Base-by-base conservation (phyloP, 306 rosid genomes). In the Pterocarpus macrocarpus region DNA sequence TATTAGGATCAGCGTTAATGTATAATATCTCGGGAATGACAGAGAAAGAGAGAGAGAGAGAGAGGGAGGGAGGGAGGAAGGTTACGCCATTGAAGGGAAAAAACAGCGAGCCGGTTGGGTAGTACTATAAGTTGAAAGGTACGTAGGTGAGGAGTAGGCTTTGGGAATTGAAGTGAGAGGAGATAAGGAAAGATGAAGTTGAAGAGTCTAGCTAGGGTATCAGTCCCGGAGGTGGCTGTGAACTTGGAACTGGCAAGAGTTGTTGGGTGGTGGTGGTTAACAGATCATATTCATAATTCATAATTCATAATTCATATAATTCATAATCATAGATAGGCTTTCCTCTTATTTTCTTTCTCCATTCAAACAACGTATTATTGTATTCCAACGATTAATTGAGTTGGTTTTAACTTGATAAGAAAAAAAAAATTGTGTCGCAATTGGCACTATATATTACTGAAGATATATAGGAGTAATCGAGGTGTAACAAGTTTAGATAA, bases 151-250 rank as follows among this genome's bases (percentile, higher is more conserved):
- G 53, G 2, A 11, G 53, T 47, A 91, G 89, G 95, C 94, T 85
- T 92, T 83, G 97, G 97, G 94, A 95, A 92, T 88, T 92, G 98
- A 88, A 87, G 88, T 84, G 75, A 69, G 74, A 52, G 62, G 36
- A 63, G 64, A 66, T 7, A 52, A 16, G 74, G 64, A 64, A 8
- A 8, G 75, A 85, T 77, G 84, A 71, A 78, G 78, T 80, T 69
- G 87, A 86, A 90, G 77, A 81, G 88, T 64, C 79, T 80, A 71
- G 49, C 33, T 44, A 65, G 69, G 53, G 47, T 80, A 34, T 34
- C 34, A 22, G 10, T 30, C 68, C 72, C 71, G 49, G 70, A 63
- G 65, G 79, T 57, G 76, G 66, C 49, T 49, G 33, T 80, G 61
- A 44, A 62, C 8, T 38, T 50, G 49, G 49, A 43, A 8, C 49